Evolutionary conservation across 2,329 filamentous ascomycete species (phyloP).

Genomic region (Pseudogymnoascus sp.): DNA sequence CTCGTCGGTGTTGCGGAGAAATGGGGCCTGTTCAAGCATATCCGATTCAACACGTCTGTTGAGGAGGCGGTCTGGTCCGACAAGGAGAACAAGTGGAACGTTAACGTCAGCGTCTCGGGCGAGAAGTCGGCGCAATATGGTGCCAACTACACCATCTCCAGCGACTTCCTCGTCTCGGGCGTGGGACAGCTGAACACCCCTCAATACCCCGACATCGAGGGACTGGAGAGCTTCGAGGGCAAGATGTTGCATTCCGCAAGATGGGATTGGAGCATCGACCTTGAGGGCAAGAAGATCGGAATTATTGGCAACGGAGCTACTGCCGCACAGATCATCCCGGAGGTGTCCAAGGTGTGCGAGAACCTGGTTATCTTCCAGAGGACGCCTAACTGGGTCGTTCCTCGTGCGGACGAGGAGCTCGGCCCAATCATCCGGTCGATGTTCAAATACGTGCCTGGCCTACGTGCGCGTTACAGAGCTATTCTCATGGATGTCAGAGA

Average conservation of each 20-base stretch:
- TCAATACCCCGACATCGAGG: slow-evolving; percentile 41
- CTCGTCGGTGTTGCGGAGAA: slow-evolving; percentile 44
- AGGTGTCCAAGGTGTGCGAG: slow-evolving; percentile 42
- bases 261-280: slow-evolving; percentile 52
- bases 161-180: slow-evolving; percentile 48
- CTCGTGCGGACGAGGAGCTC: slow-evolving; percentile 41
- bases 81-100: slow-evolving; percentile 40
- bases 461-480: slow-evolving; percentile 42
- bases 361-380: slow-evolving; percentile 48
- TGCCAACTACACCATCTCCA: slow-evolving; percentile 42
- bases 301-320: slow-evolving; percentile 54
- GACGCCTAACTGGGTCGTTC: slow-evolving; percentile 51
- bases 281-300: slow-evolving; percentile 46
- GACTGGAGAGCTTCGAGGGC: slow-evolving; percentile 38
- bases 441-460: slow-evolving; percentile 38
- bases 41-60: slow-evolving; percentile 48
- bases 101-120: slow-evolving; percentile 38
- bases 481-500: slow-evolving; percentile 49
- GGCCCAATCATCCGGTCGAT: slow-evolving; percentile 22
- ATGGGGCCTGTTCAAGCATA: slow-evolving; percentile 46
- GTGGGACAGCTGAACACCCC: slow-evolving; percentile 52
- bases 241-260: slow-evolving; percentile 44
- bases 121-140: slow-evolving; percentile 48
- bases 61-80: slow-evolving; percentile 48
- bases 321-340: slow-evolving; percentile 50